Evolutionary conservation across 805 yeast species (phyloP).

Genomic region (Naumovozyma baii): DNA sequence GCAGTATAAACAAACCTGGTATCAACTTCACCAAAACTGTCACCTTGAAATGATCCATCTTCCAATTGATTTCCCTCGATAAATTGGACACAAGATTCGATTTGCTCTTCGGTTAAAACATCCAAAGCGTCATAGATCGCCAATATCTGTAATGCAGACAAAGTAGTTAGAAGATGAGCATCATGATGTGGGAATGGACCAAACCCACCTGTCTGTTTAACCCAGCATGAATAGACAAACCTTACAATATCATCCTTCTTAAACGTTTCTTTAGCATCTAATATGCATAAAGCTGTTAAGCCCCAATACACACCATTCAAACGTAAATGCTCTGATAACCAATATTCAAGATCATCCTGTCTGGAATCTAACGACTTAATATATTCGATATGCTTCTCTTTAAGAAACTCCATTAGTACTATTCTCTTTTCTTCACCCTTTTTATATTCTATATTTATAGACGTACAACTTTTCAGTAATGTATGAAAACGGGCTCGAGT

Average conservation of each 20-base stretch:
- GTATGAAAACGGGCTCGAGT: no score
- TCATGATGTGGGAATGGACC: slow-evolving; percentile 87
- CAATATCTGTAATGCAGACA: slow-evolving; percentile 78
- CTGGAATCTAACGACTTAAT: slow-evolving; percentile 45
- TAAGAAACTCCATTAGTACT: slow-evolving; percentile 5
- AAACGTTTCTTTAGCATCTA: slow-evolving; percentile 49
- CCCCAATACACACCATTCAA: slow-evolving; percentile 97
- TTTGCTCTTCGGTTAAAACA: slow-evolving; percentile 26
- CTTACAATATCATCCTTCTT: slow-evolving; percentile 50
- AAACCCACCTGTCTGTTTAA: slow-evolving; percentile 60
- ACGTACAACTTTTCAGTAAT: no score
- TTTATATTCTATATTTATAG: no score
- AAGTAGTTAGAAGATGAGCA: slow-evolving; percentile 73
- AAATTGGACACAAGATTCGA: slow-evolving; percentile 31
- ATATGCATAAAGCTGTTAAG: slow-evolving; percentile 55
- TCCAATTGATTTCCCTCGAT: slow-evolving; percentile 30
- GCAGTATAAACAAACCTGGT: slow-evolving; percentile 85
- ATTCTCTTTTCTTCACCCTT: no score
- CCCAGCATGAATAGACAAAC: slow-evolving; percentile 64
- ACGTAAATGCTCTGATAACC: slow-evolving; percentile 84
- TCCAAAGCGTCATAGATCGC: slow-evolving; percentile 55
- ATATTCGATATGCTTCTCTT: slow-evolving; percentile 50
- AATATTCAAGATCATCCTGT: slow-evolving; percentile 60
- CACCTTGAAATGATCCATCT: slow-evolving; percentile 81
- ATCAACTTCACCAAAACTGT: slow-evolving; percentile 84